These are phyloP conservation scores for Penicillium antarcticum DNA, from an alignment of 495 filamentous ascomycete species.

Conservation along the genomic window DNA sequence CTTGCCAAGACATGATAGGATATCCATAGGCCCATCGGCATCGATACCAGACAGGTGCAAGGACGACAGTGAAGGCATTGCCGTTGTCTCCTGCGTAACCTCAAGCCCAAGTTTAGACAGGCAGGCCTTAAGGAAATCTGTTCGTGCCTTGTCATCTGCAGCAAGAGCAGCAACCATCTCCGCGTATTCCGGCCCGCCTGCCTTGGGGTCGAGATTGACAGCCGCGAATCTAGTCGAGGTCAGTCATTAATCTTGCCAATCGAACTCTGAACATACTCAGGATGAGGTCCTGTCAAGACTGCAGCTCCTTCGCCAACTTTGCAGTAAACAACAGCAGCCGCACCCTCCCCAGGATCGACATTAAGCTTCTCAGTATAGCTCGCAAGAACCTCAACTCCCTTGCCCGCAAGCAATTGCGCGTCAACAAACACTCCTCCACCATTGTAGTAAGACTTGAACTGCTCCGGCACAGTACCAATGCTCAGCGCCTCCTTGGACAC, in stretches of 20 bases:
- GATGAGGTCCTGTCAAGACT: conserved; percentile 85
- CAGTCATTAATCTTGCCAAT: not conserved
- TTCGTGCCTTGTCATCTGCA: conserved; percentile 67
- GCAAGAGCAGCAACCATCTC: conserved; percentile 64
- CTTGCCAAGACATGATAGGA: conserved; percentile 65
- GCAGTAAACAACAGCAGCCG: conserved; percentile 82
- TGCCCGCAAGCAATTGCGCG: conserved; percentile 56
- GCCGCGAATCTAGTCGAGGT: conserved; percentile 68
- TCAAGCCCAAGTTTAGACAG: conserved; percentile 79
- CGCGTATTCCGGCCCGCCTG: conserved; percentile 61
- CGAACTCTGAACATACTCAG: conserved; percentile 63
- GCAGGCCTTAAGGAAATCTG: conserved; percentile 77
- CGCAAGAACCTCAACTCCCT: conserved; percentile 77
- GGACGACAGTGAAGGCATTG: conserved; percentile 77
- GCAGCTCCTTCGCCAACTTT: conserved; percentile 81
- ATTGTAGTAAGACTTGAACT: conserved; percentile 84
- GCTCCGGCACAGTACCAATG: conserved; percentile 52
- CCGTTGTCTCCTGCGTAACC: conserved; percentile 63
- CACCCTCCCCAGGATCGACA: conserved; percentile 67
- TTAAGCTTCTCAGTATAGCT: conserved; percentile 73
- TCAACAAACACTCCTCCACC: conserved; percentile 95
- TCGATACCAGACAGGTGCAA: conserved; percentile 77
- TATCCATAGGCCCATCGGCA: conserved; percentile 58
- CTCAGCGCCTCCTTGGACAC: conserved; percentile 61
- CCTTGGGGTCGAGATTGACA: conserved; percentile 65